Percentiles rank a stretch among this genome's conserved stretches.
Conservation (phyloP, 768 basidiomycete species). For the Porpolomopsis calyptriformis region DNA sequence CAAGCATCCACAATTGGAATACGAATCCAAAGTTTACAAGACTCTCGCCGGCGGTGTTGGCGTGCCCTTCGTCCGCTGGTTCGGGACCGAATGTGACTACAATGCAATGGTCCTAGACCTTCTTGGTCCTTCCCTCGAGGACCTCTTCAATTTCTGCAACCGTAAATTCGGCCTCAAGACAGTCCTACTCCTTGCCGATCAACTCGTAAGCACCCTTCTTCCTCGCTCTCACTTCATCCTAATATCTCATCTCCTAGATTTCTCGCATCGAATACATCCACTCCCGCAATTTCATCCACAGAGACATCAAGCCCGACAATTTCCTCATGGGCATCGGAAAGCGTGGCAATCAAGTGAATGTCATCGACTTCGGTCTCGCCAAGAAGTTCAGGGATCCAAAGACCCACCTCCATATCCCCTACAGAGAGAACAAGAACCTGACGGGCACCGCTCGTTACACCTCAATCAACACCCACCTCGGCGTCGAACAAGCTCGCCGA, state of each 20-base stretch:
- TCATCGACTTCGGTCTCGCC: constrained; percentile 95
- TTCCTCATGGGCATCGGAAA: constrained; percentile 99
- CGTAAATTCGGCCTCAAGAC: constrained; percentile 98
- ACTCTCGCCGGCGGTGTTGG: constrained; percentile 98
- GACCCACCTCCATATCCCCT: constrained; percentile 98
- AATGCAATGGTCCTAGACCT: constrained; percentile 99
- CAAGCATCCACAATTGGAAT: constrained; percentile 99
- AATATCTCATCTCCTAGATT: constrained; percentile 45
- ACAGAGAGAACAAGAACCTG: constrained; percentile 99
- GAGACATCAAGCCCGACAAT: constrained; percentile 99
- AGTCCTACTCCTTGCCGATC: constrained; percentile 90
- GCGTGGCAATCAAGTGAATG: constrained; percentile 99
- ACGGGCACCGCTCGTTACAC: constrained; percentile 99
- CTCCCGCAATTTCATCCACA: constrained; percentile 96
- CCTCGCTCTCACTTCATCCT: constrained; percentile 10
- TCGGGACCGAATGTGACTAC: constrained; percentile 94
- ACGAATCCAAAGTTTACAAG: constrained; percentile 93
- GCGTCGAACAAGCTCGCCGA: constrained; percentile 95
- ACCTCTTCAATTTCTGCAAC: constrained; percentile 91
- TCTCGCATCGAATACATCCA: constrained; percentile 99
- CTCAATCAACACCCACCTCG: constrained; percentile 97
- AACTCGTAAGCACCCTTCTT: constrained; percentile 54
- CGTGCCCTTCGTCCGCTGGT: constrained; percentile 96
- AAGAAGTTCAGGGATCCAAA: constrained; percentile 99
- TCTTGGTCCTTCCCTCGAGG: constrained; percentile 83